phyloP scores from a whole-genome alignment of 2,329 filamentous ascomycete species.

The Talaromyces sp. region DNA sequence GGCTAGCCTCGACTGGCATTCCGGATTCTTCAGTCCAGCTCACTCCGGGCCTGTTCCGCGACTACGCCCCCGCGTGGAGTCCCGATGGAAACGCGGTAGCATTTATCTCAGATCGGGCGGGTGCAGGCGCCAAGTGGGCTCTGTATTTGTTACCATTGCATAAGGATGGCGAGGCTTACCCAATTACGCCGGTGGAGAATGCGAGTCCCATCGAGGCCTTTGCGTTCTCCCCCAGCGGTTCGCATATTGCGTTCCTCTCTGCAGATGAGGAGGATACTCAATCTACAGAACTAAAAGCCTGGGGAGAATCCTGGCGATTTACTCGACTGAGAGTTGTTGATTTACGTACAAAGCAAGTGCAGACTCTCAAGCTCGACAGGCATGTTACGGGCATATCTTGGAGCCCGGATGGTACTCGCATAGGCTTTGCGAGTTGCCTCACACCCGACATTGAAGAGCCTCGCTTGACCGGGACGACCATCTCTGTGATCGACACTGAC shows the following conservation, averaged over 20 bases:
- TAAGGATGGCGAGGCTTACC: slow-evolving; percentile 3
- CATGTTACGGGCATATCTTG: slow-evolving; percentile 9
- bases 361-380: slow-evolving; percentile 6
- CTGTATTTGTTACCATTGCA: slow-evolving; percentile 7
- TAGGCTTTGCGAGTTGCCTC: slow-evolving; percentile 6
- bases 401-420: slow-evolving; percentile 10
- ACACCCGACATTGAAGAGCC: neutral
- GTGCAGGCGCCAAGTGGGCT: slow-evolving; percentile 8
- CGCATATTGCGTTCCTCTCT: slow-evolving; percentile 8
- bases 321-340: slow-evolving; percentile 11
- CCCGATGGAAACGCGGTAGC: slow-evolving; percentile 12
- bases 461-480: neutral
- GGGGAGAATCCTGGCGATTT: slow-evolving; percentile 10
- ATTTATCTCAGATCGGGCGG: slow-evolving; percentile 12
- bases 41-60: slow-evolving; percentile 11
- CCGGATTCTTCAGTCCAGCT: slow-evolving; percentile 9
- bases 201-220: slow-evolving; percentile 5
- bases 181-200: slow-evolving; percentile 8
- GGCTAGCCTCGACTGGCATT: slow-evolving; percentile 9
- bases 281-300: slow-evolving; percentile 1
- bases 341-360: slow-evolving; percentile 10
- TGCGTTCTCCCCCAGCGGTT: slow-evolving; percentile 7
- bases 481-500: neutral
- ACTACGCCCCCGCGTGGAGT: slow-evolving; percentile 12
- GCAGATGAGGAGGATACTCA: slow-evolving; percentile 5